Evolutionary conservation across 2,329 filamentous ascomycete species (phyloP).

Genomic region (Diaporthe australafricana): DNA sequence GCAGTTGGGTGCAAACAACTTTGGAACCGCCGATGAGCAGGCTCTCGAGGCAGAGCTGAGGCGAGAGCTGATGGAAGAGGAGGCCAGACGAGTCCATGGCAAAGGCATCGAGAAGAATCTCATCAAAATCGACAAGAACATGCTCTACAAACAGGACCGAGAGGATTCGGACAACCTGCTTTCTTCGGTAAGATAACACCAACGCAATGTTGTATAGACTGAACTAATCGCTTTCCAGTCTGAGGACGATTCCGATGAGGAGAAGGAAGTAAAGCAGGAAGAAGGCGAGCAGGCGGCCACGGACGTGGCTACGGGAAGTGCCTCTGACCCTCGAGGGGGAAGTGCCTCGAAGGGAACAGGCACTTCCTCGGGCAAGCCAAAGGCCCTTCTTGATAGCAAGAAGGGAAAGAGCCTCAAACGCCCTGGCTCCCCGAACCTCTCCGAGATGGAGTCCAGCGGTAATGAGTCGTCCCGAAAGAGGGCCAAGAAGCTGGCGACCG

Average conservation of each 20-base stretch:
- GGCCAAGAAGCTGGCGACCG: constrained; percentile 71
- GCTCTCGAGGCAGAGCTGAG: constrained; percentile 81
- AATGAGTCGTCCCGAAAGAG: constrained; percentile 88
- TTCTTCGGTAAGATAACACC: constrained; percentile 45
- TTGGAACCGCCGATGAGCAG: constrained; percentile 76
- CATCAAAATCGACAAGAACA: constrained; percentile 86
- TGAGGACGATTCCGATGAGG: constrained; percentile 62
- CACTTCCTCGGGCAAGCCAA: constrained; percentile 59
- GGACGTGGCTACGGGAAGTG: constrained; percentile 60
- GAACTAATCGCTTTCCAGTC: constrained; percentile 51
- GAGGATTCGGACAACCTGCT: constrained; percentile 52
- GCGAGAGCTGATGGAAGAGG: constrained; percentile 75
- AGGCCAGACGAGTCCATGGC: constrained; percentile 76
- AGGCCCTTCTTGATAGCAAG: constrained; percentile 59
- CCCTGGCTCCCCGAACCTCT: constrained; percentile 85
- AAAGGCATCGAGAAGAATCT: constrained; percentile 85
- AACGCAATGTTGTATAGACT: constrained; percentile 16
- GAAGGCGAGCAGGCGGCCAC: constrained; percentile 61
- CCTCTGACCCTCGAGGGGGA: no score
- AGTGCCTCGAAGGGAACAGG: constrained; percentile 74
- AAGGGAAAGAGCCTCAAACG: constrained; percentile 79
- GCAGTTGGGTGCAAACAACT: constrained; percentile 88
- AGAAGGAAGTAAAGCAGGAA: constrained; percentile 65
- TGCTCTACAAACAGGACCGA: constrained; percentile 80
- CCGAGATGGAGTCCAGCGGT: constrained; percentile 80